Evolutionary conservation across 768 basidiomycete species (phyloP), one percentile per base, ranked within the genome.

Genomic region (Daedaleopsis sinensis): DNA sequence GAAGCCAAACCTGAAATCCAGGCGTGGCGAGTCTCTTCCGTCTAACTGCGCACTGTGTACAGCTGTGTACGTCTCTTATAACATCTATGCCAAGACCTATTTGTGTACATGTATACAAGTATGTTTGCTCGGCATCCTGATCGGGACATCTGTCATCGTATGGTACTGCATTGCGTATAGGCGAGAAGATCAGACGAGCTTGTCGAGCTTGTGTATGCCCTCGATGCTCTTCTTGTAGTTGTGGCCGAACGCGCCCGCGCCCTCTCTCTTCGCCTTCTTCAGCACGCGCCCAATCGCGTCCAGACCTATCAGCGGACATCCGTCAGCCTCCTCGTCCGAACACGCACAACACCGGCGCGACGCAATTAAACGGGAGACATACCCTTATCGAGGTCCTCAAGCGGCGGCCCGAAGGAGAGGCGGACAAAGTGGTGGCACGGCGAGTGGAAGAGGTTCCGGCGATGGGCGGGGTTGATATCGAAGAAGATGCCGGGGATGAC

Each of bases 401-500:
- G 67, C 21, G 91, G 90, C 7, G 93, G 93, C 0, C 93, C 92
- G 70, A 94, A 94, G 32, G 90, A 92, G 39, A 97, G 75, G 23
- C 96, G 86, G 24, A 97, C 88, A 66, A 91, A 97, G 71, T 91
- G 88, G 75, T 93, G 90, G 76, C 93, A 96, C 11, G 94, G 91
- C 16, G 92, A 94, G 68, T 88, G 85, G 79, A 96, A 93, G 55
- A 97, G 77, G 73, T 96, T 93, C 63, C 95, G 84, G 67, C 94
- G 87, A 67, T 95, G 90, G 16, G 89, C 59, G 23, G 90, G 91
- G 74, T 81, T 89, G 70, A 91, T 89, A 67, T 92, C 91, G 65
- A 94, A 94, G 80, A 94, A 94, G 66, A 91, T 91, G 12, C 94
- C 94, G 5, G 94, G 93, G 50, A 95, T 93, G 57, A 93, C 90